Base-by-base conservation (phyloP, 805 yeast genomes). In the Candida coleopterorum region DNA sequence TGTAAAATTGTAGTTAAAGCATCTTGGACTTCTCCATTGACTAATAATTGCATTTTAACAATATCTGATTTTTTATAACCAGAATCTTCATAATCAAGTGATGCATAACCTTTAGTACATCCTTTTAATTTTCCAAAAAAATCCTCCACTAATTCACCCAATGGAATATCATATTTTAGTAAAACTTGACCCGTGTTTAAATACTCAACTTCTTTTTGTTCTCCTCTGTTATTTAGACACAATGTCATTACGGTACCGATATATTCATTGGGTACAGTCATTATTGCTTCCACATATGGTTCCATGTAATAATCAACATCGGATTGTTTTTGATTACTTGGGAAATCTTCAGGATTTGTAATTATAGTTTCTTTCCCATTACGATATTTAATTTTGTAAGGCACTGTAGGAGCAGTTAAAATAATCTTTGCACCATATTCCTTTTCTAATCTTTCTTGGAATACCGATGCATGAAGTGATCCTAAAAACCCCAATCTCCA, bases 401-500 rank as follows among this genome's bases (percentile, higher is more conserved):
- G 97, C 9, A 90, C 98, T 0, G 97, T 89, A 1, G 98, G 97
- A 8, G 95, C 89, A 0, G 97, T 93, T 41, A 90, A 79, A 42
- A 90, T 87, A 44, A 90, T 73, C 42, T 86, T 81, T 1, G 95
- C 88, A 6, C 97, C 97, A 53, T 93, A 89, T 56, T 90, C 98
- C 44, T 85, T 86, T 48, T 88, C 95, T 40, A 90, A 66, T 34
- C 98, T 68, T 49, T 93, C 97, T 50, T 84, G 83, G 60, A 90
- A 90, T 1, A 90, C 97, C 8, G 95, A 82, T 0, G 97, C 97
- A 64, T 90, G 98, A 23, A 90, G 62, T 0, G 97, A 86, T 0
- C 98, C 98, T 21, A 90, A 63, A 54, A 90, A 90, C 1, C 98
- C 98, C 24, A 90, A 63, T 58, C 97, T 77, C 98, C 98, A 90